These are phyloP conservation scores for Colletotrichum gigasporum DNA, from an alignment of 2,329 filamentous ascomycete genomes.

Conservation along the genomic window DNA sequence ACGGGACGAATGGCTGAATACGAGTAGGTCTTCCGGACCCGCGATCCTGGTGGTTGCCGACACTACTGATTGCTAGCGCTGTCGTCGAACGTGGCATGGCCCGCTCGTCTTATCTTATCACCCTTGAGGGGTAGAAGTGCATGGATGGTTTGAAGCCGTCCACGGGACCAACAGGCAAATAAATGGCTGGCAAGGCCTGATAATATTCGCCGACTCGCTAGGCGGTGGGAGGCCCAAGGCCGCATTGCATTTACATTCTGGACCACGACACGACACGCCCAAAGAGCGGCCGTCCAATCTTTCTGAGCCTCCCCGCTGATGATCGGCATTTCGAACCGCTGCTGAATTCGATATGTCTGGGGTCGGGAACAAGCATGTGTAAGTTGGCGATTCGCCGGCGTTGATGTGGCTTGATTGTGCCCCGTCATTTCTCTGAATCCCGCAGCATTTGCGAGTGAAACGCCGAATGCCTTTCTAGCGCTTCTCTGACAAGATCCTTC, in stretches of 20 bases:
- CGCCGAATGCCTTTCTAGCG: background rate
- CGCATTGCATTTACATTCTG: constrained; percentile 4
- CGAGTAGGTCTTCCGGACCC: background rate
- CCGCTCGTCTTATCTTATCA: constrained; percentile 20
- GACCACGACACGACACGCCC: background rate
- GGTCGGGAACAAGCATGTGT: background rate
- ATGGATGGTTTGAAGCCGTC: constrained; percentile 5
- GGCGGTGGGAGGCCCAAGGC: background rate
- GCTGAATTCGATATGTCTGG: background rate
- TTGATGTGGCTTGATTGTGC: background rate
- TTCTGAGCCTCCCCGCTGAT: background rate
- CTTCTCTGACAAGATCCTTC: background rate
- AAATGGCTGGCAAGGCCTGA: background rate
- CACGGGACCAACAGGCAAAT: constrained; percentile 11
- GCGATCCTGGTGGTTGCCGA: constrained; percentile 1
- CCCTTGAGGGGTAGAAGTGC: constrained; percentile 5
- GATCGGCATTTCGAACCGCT: background rate
- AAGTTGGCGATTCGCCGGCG: background rate
- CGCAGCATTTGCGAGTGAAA: constrained; percentile 1
- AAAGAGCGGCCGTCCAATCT: background rate
- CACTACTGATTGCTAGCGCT: constrained; percentile 1
- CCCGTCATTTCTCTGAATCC: background rate
- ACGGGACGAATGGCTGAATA: constrained; percentile 7
- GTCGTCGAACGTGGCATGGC: constrained; percentile 3
- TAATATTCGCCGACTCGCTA: background rate